Conservation (phyloP, 116 monocot genomes). For the Posidonia oceanica region DNA sequence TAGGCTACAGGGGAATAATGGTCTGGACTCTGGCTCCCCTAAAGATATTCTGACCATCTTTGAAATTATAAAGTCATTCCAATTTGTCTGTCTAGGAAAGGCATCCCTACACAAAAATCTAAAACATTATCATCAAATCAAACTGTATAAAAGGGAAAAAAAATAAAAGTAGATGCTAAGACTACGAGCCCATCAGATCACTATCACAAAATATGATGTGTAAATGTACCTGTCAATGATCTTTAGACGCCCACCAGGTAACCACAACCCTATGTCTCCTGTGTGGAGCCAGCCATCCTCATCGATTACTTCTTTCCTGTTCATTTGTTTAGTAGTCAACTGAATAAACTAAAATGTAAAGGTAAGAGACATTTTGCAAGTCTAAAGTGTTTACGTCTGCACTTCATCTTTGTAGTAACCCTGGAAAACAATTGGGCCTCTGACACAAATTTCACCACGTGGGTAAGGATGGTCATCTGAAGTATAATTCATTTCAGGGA, state of each 20-base stretch:
- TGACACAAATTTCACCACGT: slow-evolving; percentile 97
- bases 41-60: too few relatives aligned
- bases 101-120: too few relatives aligned
- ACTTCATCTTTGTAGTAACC: slow-evolving; percentile 94
- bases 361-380: not conserved
- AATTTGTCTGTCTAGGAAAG: too few relatives aligned
- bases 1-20: too few relatives aligned
- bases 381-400: slow-evolving; percentile 59
- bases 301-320: slow-evolving; percentile 89
- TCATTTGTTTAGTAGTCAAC: slow-evolving; percentile 3
- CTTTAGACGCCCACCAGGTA: slow-evolving; percentile 84
- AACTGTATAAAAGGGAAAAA: too few relatives aligned
- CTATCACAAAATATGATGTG: not conserved
- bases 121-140: too few relatives aligned
- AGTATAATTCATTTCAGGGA: slow-evolving; percentile 98
- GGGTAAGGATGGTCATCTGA: slow-evolving; percentile 85
- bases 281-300: slow-evolving; percentile 96
- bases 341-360: not conserved
- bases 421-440: slow-evolving; percentile 72
- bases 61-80: too few relatives aligned
- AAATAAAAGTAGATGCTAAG: too few relatives aligned
- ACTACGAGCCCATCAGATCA: not conserved
- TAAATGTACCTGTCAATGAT: slow-evolving; percentile 79
- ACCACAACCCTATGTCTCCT: slow-evolving; percentile 97
- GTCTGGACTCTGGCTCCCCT: too few relatives aligned